Base-by-base conservation (phyloP, 805 yeast genomes). In the Candida nemodendra region DNA sequence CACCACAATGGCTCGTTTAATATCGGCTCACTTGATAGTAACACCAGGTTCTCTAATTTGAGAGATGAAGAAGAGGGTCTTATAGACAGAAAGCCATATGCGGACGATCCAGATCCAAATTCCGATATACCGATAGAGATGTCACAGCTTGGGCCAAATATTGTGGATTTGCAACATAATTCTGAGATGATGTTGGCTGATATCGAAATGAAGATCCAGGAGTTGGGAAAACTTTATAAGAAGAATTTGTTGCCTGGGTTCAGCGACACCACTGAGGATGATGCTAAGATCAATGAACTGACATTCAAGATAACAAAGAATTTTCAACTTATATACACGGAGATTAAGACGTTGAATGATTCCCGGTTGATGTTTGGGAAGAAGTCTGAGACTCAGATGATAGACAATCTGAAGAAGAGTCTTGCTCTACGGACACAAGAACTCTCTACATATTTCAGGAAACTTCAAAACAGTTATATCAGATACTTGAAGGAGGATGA, bases 171-270 rank as follows among this genome's bases (percentile, higher is more conserved):
- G 16, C 76, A 88, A 9, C 69, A 72, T 30, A 85, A 82, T 38
- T 76, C 91, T 12, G 95, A 89, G 58, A 76, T 69, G 21, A 66
- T 75, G 39, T 61, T 90, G 31, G 58, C 48, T 1, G 67, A 69
- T 18, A 78, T 87, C 26, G 74, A 73, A 30, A 54, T 54, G 18
- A 70, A 78, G 43, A 72, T 85, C 48, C 75, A 71, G 35, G 76
- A 74, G 49, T 70, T 91, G 51, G 80, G 79, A 34, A 72, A 74
- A 27, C 62, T 88, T 24, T 93, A 93, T 59, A 82, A 84, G 59
- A 84, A 82, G 62, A 82, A 89, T 50, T 70, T 91, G 11, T 72
- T 93, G 24, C 96, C 97, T 2, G 93, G 93, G 15, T 86, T 88
- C 57, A 81, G 77, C 50, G 98, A 93, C 61, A 79, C 88, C 44